These are phyloP conservation scores for Blastobotrys capitulatus DNA, from an alignment of 1,139 yeast species.

Conservation along the genomic window DNA sequence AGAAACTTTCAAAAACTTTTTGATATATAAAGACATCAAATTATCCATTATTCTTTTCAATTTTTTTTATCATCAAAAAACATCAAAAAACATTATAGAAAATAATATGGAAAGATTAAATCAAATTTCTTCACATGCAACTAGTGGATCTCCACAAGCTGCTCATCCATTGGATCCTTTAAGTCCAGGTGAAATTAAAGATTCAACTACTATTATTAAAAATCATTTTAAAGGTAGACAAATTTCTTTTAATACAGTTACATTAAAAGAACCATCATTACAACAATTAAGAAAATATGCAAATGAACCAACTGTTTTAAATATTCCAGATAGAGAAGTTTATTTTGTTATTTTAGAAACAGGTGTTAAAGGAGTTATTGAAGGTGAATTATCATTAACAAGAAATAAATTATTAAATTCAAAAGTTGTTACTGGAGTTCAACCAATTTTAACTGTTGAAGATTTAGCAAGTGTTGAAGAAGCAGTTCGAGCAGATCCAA, in stretches of 20 bases:
- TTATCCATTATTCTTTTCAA: too few species aligned
- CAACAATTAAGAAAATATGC: slow-evolving; percentile 59
- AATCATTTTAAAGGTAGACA: slow-evolving; percentile 4
- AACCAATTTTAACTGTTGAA: slow-evolving; percentile 68
- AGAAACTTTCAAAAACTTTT: not conserved
- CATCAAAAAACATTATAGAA: not conserved
- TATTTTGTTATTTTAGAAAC: slow-evolving; percentile 57
- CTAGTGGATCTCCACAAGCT: slow-evolving; percentile 4
- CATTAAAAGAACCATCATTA: slow-evolving; percentile 67
- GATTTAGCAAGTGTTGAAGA: slow-evolving; percentile 62
- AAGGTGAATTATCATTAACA: slow-evolving; percentile 60
- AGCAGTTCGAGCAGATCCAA: slow-evolving; percentile 60
- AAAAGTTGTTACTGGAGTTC: slow-evolving; percentile 52
- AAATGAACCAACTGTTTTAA: slow-evolving; percentile 37
- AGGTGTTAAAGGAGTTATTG: slow-evolving; percentile 58
- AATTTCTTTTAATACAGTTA: slow-evolving; percentile 54
- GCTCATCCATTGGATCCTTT: slow-evolving; percentile 12
- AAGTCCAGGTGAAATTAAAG: slow-evolving; percentile 10
- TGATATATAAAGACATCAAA: too few species aligned
- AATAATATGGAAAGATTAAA: slow-evolving; percentile 9
- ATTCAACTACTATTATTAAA: slow-evolving; percentile 5
- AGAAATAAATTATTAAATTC: slow-evolving; percentile 44
- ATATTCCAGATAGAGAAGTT: slow-evolving; percentile 62
- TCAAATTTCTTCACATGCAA: slow-evolving; percentile 10
- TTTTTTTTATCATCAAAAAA: not conserved